A percentile compares a stretch with the other conserved stretches of the same genome.
Conservation (phyloP, 208 protist genomes). For the Leishmania gerbilli region DNA sequence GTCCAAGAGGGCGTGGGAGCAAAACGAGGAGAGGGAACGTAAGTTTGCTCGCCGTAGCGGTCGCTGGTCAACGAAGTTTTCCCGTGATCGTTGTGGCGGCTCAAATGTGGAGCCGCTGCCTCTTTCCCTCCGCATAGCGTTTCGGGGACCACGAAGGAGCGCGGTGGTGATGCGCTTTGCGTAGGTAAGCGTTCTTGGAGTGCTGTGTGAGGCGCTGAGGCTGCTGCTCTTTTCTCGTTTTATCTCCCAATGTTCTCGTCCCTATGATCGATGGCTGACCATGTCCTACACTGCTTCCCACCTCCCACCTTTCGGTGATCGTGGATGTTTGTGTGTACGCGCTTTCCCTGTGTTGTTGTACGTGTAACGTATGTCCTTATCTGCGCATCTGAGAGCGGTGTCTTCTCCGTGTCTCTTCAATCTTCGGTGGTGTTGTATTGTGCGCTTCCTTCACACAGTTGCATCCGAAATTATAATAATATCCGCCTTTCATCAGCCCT, state of each 20-base stretch:
- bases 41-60: not conserved
- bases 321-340: not conserved
- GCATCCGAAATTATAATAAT: not conserved
- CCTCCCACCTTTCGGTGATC: not conserved
- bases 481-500: not conserved
- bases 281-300: not conserved
- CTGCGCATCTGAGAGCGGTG: not conserved
- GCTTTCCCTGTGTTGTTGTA: not conserved
- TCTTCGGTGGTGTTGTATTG: not conserved
- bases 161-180: no score
- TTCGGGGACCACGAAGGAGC: not conserved
- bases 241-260: not conserved
- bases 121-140: not conserved
- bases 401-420: not conserved
- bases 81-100: not conserved
- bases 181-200: not conserved
- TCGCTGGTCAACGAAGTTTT: not conserved
- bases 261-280: not conserved
- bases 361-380: not conserved
- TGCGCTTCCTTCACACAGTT: not conserved
- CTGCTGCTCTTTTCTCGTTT: not conserved
- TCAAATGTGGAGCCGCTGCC: no score
- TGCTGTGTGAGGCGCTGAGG: not conserved
- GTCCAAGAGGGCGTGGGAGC: not conserved
- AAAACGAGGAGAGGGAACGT: not conserved